Base-by-base conservation (phyloP, 2,329 filamentous ascomycete genomes). In the Microsporum ferrugineum region DNA sequence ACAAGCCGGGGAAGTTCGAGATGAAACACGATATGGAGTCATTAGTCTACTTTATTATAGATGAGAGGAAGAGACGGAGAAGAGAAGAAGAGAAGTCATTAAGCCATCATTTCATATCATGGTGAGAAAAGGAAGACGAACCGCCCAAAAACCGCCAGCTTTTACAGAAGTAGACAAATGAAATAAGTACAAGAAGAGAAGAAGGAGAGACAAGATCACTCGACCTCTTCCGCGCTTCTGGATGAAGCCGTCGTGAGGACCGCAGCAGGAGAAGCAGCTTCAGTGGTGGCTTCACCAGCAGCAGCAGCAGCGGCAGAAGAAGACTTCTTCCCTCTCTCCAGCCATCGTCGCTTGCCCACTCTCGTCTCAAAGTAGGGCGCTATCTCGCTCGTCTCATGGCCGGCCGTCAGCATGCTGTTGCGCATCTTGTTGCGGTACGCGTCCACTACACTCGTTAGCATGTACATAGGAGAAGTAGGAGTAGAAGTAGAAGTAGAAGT, bases 361-460 rank as follows among this genome's bases (percentile, higher is more conserved):
- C 92, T 85, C 2, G 89, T 94, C 76, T 96, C 91, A 70, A 91
- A 95, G 75, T 96, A 91, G 60, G 89, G 86, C 29, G 89, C 88
- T 31, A 88, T 84, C 23, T 82, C 80, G 61, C 82, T 80, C 51
- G 89, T 82, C 64, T 95, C 89, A 70, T 90, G 86, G 68, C 89
- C 88, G 49, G 85, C 83, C 27, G 83, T 84, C 69, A 95, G 83
- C 77, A 95, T 91, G 60, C 87, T 88, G 66, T 83, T 86, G 65
- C 88, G 85, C 73, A 91, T 94, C 79, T 95, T 96, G 72, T 90
- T 92, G 64, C 92, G 88, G 74, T 96, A 96, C 64, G 88, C 90
- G 73, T 97, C 92, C 74, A 97, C 91, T 95, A 63, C 61, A 39
- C 55, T 64, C 63, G 65, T 57, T 51, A 47, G 60, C 10, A 51